Evolutionary conservation across 2,329 filamentous ascomycete species (phyloP), one percentile per base, ranked within the genome.

Genomic region (Alternaria ethzedia): DNA sequence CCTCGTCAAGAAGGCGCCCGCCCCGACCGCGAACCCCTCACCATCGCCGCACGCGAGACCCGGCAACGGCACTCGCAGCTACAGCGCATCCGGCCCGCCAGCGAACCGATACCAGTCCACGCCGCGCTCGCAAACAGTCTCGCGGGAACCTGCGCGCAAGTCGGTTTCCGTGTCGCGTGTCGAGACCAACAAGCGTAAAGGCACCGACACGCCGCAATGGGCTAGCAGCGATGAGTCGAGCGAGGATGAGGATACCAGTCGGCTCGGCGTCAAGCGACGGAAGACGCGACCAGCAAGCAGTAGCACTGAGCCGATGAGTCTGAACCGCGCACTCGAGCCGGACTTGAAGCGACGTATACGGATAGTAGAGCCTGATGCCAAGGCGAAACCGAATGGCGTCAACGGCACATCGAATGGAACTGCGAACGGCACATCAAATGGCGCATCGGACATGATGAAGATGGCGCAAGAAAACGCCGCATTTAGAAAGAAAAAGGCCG

Each of bases 261-360:
- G 69, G 21, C 56, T 72, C 57, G 71, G 67, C 15, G 68, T 70
- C 23, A 70, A 70, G 59, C 57, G 78, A 44, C 59, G 67, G 64
- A 78, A 78, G 68, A 73, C 76, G 43, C 66, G 76, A 62, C 78
- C 77, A 57, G 78, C 74, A 57, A 80, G 77, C 67, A 77, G 65
- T 32, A 79, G 77, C 54, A 75, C 73, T 2, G 79, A 81, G 68
- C 79, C 78, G 4, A 65, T 70, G 63, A 69, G 71, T n/a, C 66
- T 79, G 61, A 77, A 79, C 52, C 74, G 78, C 63, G 71, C 73
- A 44, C 71, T 80, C 30, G 77, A 80, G 67, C 79, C 78, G 12
- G 78, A 81, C 61, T 52, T 70, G 60, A 72, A 70, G 55, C 61
- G 79, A 50, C 69, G 77, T 61, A 75, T 81, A 61, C 70, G 77